Evolutionary conservation across 2,329 filamentous ascomycete species (phyloP), one percentile per base, ranked within the genome.

Genomic region (Cordyceps pruinosa): DNA sequence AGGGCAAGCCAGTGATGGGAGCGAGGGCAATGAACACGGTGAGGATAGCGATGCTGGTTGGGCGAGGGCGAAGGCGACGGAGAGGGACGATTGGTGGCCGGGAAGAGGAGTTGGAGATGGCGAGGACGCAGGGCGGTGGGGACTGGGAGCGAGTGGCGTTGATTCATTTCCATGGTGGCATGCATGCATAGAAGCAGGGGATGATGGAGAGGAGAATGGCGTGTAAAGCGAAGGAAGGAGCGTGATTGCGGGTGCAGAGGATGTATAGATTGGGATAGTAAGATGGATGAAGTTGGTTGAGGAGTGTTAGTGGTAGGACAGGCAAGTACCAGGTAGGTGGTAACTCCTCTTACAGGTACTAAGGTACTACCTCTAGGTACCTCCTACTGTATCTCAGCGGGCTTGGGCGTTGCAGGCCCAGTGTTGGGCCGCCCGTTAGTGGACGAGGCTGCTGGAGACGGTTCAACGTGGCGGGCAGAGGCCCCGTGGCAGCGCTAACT

Each of bases 151-250:
- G 25, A 30, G 51, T 46, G 52, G 52, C 32, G 52, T 47, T 55
- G 32, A 46, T 55, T 32, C 19, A 47, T 32, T 42, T 32, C 2
- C 30, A 47, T 53, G n/a, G 28, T 26, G 50, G 28, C 17, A 34
- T n/a, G n/a, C n/a, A n/a, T n/a, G 50, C 5, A 45, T 25, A 26
- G 34, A 26, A 37, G 28, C 28, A 45, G 39, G 41, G 50, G 28
- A 45, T 35, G 2, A 25, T 21, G 25, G n/a, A 13, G 41, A 37
- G 26, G 51, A 54, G 21, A 45, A 46, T 54, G 39, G 51, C 41
- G 52, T 46, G 52, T 39, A 35, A 55, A 47, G 42, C 15, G n/a
- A 28, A 19, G 10, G 15, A 39, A 46, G 52, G n/a, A 55, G 42
- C 30, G 42, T 54, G 51, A 46, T 39, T 48, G 19, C n/a, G 2